Evolutionary conservation across 441 rosid species (phyloP), one percentile per base, ranked within the genome.

Genomic region (Pelargonium exstipulatum): DNA sequence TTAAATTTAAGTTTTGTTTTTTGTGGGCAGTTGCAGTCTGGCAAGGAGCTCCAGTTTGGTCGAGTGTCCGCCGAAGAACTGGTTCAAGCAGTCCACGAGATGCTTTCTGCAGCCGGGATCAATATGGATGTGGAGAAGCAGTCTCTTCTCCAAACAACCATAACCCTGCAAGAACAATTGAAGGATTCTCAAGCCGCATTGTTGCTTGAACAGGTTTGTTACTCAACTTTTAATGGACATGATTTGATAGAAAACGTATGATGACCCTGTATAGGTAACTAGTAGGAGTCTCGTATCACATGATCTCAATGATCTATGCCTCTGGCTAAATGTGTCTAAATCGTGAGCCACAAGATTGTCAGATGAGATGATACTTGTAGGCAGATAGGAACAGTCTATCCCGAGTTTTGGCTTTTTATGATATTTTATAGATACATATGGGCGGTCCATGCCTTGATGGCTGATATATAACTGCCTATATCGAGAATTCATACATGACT

Each of bases 41-140:
- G 75, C 58, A 83, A 81, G 75, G 88, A 88, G 75, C 84, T 73
- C 53, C 87, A 80, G 70, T 86, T 83, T 65, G 99, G 96, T 42
- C 83, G 86, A 63, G 97, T 95, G 66, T 87, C 97, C 26, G 88
- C 99, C 65, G 81, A 76, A 69, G 99, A 95, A 80, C 75, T 91
- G 73, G 96, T 95, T 63, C 88, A 87, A 73, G 99, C 97, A 48
- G 97, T 91, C 62, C 84, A 89, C 55, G 99, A 92, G 88, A 88
- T 95, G 88, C 98, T 95, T 70, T 92, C 96, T 74, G 90, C 96
- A 29, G 97, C 97, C 45, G 99, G 99, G 62, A 82, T 95, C 57
- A 78, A 83, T 74, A 80, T 95, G 88, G 96, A 90, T 67, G 82
- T 81, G 49, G 98, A 90, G 86, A 90, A 85, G 78, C 97, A 83